A percentile compares a stretch with the other conserved stretches of the same genome.
Conservation (phyloP, 1,139 yeast genomes). For the Protomyces lactucae-debilis region DNA sequence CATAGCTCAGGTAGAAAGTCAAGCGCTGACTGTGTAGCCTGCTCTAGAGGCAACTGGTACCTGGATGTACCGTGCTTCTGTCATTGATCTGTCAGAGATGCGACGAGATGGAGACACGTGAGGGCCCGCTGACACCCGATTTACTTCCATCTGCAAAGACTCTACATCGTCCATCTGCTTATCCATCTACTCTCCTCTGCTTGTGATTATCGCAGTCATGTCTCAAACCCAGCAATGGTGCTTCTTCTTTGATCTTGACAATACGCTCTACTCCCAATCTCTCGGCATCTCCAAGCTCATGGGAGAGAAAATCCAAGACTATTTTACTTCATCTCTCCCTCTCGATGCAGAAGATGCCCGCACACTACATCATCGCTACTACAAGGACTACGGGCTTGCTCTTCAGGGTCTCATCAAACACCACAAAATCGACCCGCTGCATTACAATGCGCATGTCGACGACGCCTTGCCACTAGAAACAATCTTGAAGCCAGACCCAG, state of each 20-base stretch:
- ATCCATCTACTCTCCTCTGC: not conserved
- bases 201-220: too few species aligned
- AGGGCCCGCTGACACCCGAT: too few species aligned
- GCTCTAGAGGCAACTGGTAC: too few species aligned
- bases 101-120: too few species aligned
- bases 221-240: not conserved
- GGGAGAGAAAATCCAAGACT: conserved; percentile 80
- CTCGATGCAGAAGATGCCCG: conserved; percentile 73
- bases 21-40: not conserved
- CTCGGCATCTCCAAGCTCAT: conserved; percentile 76
- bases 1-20: not conserved
- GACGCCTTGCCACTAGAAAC: conserved; percentile 82
- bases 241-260: conserved; percentile 88
- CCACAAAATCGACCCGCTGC: conserved; percentile 59
- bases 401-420: conserved; percentile 65
- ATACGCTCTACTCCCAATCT: conserved; percentile 72
- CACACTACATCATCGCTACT: conserved; percentile 65
- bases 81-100: too few species aligned
- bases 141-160: too few species aligned
- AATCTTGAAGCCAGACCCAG: conserved; percentile 55
- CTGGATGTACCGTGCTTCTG: too few species aligned
- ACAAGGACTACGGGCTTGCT: conserved; percentile 84
- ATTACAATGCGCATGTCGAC: conserved; percentile 81
- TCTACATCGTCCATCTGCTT: not conserved
- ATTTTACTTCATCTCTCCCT: conserved; percentile 60